These are phyloP conservation scores for Polygonum maritimum DNA, from an alignment of 148 eudicot species.

Conservation along the genomic window DNA sequence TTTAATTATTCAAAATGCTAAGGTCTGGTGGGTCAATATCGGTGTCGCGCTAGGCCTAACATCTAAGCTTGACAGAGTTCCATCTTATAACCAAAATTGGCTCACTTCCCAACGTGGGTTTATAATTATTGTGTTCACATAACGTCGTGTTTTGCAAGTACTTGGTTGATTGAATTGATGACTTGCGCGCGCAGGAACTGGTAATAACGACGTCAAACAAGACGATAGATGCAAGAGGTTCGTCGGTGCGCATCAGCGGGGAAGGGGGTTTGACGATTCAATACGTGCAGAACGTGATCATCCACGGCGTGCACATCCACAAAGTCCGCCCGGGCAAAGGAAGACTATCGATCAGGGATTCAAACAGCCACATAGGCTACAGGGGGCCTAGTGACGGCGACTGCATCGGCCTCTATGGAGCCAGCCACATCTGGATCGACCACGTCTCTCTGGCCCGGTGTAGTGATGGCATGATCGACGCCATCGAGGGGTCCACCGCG, in stretches of 20 bases:
- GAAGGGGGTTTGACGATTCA: conserved; percentile 57
- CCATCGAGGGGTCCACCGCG: conserved; percentile 49
- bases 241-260: conserved; percentile 33
- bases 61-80: no score
- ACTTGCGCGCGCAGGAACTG: conserved; percentile 19
- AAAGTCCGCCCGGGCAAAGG: conserved; percentile 33
- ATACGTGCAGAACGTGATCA: conserved; percentile 40
- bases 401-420: conserved; percentile 39
- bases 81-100: no score
- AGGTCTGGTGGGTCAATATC: no score
- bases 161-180: no score
- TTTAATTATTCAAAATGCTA: no score
- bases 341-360: conserved; percentile 47
- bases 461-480: conserved; percentile 50
- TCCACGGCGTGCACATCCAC: conserved; percentile 54
- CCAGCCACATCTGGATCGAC: conserved; percentile 50
- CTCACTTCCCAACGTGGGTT: no score
- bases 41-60: no score
- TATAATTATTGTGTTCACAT: no score
- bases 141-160: no score
- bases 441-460: conserved; percentile 47
- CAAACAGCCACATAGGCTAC: conserved; percentile 32
- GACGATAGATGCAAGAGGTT: conserved; percentile 64
- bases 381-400: conserved; percentile 60
- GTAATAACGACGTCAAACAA: conserved; percentile 39